A percentile compares a stretch with the other conserved stretches of the same genome.
Evolutionary conservation across 352 stramenopile genomes (phyloP).

Genomic region (Peronospora farinosa): DNA sequence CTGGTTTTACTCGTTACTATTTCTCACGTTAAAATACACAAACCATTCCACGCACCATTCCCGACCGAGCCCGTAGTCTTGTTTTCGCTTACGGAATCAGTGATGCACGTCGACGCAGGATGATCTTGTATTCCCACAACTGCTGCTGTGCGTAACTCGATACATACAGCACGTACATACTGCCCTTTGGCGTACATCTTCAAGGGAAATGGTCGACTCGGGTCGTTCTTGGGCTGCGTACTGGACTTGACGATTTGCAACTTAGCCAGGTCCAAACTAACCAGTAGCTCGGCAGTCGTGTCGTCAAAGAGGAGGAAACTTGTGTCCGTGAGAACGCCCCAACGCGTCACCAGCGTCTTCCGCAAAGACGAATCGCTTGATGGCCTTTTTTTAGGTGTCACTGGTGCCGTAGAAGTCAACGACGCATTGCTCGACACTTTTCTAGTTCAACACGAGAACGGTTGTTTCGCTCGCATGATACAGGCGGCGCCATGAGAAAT

Average conservation of each 20-base stretch:
- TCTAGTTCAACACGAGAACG: conserved; percentile 62
- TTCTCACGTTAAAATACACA: conserved; percentile 23
- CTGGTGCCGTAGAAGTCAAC: conserved; percentile 33
- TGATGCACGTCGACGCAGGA: conserved; percentile 59
- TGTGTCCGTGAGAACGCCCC: conserved; percentile 78
- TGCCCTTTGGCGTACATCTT: conserved; percentile 68
- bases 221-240: conserved; percentile 39
- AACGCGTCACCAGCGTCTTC: conserved; percentile 60
- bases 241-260: conserved; percentile 67
- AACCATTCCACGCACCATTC: conserved; percentile 7
- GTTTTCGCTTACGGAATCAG: conserved; percentile 45
- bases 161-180: conserved; percentile 69
- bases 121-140: conserved; percentile 76
- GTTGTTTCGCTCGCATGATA: conserved; percentile 32
- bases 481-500: conserved; percentile 57
- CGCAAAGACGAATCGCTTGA: conserved; percentile 40
- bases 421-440: conserved; percentile 36
- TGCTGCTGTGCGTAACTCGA: conserved; percentile 73
- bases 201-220: conserved; percentile 53
- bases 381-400: conserved; percentile 33
- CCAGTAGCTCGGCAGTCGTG: conserved; percentile 59
- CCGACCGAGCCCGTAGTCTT: neutral
- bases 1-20: conserved; percentile 2
- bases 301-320: conserved; percentile 74
- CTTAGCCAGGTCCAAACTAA: conserved; percentile 73